A percentile compares a stretch with the other conserved stretches of the same genome.
phyloP scores from a whole-genome alignment of 2,329 filamentous ascomycete species.

The Microascus cirrosus region DNA sequence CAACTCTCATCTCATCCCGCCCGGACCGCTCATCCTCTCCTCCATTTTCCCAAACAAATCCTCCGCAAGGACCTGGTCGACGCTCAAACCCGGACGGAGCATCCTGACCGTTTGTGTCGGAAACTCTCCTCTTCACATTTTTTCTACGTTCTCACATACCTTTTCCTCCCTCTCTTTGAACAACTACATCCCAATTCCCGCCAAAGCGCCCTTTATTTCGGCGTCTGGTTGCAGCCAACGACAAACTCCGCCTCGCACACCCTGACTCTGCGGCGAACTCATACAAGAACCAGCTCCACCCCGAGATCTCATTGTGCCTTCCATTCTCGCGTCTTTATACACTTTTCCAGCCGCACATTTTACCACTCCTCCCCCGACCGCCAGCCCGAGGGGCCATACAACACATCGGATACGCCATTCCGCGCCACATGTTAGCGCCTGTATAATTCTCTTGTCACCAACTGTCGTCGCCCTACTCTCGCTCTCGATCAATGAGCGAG shows the following conservation, averaged over 20 bases:
- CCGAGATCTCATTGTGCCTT: too few species aligned
- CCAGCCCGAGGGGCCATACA: too few species aligned
- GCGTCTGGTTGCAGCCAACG: too few species aligned
- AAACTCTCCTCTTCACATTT: background rate
- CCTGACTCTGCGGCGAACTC: too few species aligned
- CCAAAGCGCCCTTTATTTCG: too few species aligned
- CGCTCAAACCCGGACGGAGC: background rate
- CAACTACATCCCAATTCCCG: too few species aligned
- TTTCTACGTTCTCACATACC: background rate
- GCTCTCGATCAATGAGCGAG: background rate
- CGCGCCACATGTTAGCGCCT: background rate
- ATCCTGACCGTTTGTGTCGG: background rate
- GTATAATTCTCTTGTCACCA: background rate
- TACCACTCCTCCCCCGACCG: background rate
- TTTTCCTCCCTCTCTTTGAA: too few species aligned
- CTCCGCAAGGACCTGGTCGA: background rate
- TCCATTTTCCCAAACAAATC: background rate
- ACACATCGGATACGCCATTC: background rate
- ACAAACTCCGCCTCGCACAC: too few species aligned
- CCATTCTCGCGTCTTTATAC: background rate
- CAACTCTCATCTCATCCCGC: background rate
- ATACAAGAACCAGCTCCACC: too few species aligned
- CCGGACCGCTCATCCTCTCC: background rate
- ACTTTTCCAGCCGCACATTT: too few species aligned
- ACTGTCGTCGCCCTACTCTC: background rate